Evolutionary conservation across 129 eudicot species (phyloP).

Genomic region (Mikania micrantha): DNA sequence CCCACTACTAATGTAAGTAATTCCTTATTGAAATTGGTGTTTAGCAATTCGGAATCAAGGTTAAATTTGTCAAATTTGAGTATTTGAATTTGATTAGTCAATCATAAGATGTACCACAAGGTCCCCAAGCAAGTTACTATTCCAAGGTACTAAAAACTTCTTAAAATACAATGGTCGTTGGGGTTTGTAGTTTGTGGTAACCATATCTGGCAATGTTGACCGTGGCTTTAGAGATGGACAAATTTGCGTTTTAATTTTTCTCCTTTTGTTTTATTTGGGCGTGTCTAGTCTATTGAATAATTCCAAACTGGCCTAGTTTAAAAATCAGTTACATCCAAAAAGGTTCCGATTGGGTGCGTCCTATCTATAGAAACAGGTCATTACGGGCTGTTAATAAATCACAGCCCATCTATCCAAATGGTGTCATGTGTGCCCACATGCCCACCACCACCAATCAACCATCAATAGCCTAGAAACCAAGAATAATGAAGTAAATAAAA

Average conservation of each 20-base stretch:
- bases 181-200: not conserved
- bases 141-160: not conserved
- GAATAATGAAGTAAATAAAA: not conserved
- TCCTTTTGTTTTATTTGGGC: no score
- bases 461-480: no score
- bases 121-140: not conserved
- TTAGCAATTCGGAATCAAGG: conserved; percentile 5
- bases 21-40: not conserved
- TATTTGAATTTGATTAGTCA: conserved; percentile 2
- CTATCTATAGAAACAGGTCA: no score
- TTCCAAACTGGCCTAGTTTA: no score
- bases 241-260: no score
- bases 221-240: not conserved
- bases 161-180: not conserved
- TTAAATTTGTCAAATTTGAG: not conserved
- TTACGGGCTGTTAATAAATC: no score
- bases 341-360: no score
- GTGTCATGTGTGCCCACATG: not conserved
- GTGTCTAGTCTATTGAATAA: no score
- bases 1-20: conserved; percentile 66
- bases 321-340: no score
- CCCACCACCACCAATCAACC: not conserved
- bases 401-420: no score
- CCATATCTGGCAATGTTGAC: not conserved
- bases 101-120: not conserved